phyloP scores from a whole-genome alignment of 768 basidiomycete genomes.

The Suillus paluster region DNA sequence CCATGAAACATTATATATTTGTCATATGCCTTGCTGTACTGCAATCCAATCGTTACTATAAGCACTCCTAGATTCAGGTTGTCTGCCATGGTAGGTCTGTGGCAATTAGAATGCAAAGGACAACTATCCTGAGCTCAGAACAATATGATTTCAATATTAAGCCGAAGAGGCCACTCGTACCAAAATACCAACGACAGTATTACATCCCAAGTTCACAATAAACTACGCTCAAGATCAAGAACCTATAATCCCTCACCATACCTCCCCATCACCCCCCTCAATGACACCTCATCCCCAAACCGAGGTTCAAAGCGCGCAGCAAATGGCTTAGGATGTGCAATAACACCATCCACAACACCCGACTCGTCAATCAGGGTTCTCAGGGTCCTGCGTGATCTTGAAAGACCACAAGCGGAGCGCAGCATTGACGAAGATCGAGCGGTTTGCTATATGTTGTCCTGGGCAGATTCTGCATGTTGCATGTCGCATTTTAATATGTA shows the following conservation, averaged over 20 bases:
- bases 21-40: too few relatives aligned
- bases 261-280: slow-evolving; percentile 31
- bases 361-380: slow-evolving; percentile 60
- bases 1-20: too few relatives aligned
- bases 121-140: too few relatives aligned
- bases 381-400: slow-evolving; percentile 53
- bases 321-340: slow-evolving; percentile 68
- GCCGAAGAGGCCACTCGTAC: not conserved
- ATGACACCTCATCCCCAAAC: slow-evolving; percentile 23
- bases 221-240: not conserved
- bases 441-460: slow-evolving; percentile 61
- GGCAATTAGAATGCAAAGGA: too few relatives aligned
- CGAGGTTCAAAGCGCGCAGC: slow-evolving; percentile 59
- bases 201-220: not conserved
- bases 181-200: not conserved
- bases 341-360: slow-evolving; percentile 66
- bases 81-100: too few relatives aligned
- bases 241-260: slow-evolving; percentile 25
- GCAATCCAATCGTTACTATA: too few relatives aligned
- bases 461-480: slow-evolving; percentile 57
- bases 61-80: too few relatives aligned
- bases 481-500: too few relatives aligned
- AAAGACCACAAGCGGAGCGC: slow-evolving; percentile 72
- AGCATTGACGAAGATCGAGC: slow-evolving; percentile 69
- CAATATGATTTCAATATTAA: too few relatives aligned